These are phyloP conservation scores for Sclerotiophoma versabilis DNA, from an alignment of 2,329 filamentous ascomycete species.

Conservation along the genomic window DNA sequence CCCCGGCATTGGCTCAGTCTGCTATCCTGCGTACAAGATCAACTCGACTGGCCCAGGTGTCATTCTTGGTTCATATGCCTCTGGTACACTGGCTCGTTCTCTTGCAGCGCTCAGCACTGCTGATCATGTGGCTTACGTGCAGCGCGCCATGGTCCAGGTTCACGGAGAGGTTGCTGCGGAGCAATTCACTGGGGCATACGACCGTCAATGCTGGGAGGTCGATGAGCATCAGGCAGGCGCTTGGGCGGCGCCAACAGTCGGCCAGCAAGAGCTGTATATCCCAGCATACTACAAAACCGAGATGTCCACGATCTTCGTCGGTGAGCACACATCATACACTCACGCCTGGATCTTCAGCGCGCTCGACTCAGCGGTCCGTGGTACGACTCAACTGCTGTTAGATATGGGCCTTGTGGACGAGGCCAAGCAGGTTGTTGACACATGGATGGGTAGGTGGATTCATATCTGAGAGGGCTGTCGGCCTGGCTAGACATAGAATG, in stretches of 20 bases:
- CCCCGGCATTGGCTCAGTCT: slow-evolving; percentile 66
- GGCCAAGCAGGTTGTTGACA: slow-evolving; percentile 68
- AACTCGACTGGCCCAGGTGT: slow-evolving; percentile 69
- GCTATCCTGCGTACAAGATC: slow-evolving; percentile 72
- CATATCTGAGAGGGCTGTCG: slow-evolving; percentile 1
- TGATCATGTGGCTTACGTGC: slow-evolving; percentile 68
- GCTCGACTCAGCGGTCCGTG: slow-evolving; percentile 71
- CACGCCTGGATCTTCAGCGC: slow-evolving; percentile 75
- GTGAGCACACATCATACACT: slow-evolving; percentile 73
- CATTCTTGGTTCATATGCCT: slow-evolving; percentile 67
- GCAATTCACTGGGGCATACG: slow-evolving; percentile 70
- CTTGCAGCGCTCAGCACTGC: slow-evolving; percentile 61
- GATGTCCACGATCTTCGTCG: slow-evolving; percentile 70
- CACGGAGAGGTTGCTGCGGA: slow-evolving; percentile 67
- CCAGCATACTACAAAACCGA: slow-evolving; percentile 77
- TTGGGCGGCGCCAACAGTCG: slow-evolving; percentile 67
- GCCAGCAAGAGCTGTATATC: slow-evolving; percentile 73
- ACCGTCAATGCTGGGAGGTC: slow-evolving; percentile 70
- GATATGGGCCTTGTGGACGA: slow-evolving; percentile 73
- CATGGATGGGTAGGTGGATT: slow-evolving; percentile 77
- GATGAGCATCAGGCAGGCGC: slow-evolving; percentile 68
- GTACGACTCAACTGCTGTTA: slow-evolving; percentile 69
- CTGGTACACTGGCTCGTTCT: slow-evolving; percentile 54
- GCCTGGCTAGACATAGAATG: neutral
- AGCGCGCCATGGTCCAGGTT: slow-evolving; percentile 72